These are phyloP conservation scores for Solanum dulcamara DNA, from an alignment of 257 asterid species.

Conservation along the genomic window DNA sequence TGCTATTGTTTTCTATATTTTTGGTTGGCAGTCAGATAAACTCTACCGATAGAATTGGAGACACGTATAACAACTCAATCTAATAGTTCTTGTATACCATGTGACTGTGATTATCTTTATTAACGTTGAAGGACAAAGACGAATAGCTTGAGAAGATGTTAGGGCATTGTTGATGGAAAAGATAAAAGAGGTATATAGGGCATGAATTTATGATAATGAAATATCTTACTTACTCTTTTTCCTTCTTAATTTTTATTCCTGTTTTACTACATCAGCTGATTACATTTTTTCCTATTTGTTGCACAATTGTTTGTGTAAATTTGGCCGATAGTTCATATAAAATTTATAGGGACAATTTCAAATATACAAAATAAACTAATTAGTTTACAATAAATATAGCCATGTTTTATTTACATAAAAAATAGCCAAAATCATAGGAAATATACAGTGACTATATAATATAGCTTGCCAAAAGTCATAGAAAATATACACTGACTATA, in stretches of 20 bases:
- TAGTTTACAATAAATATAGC: too few relatives aligned
- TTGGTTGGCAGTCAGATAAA: neutral
- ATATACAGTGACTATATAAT: too few relatives aligned
- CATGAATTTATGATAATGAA: neutral
- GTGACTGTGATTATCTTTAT: neutral
- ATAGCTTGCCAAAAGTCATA: too few relatives aligned
- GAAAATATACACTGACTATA: too few relatives aligned
- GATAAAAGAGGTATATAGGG: neutral
- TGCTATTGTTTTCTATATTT: neutral
- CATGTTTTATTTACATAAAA: too few relatives aligned
- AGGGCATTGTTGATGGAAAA: neutral
- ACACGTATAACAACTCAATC: neutral
- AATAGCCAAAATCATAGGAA: too few relatives aligned
- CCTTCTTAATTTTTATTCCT: neutral
- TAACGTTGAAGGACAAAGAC: neutral
- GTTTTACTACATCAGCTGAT: neutral
- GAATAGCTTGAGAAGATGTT: neutral
- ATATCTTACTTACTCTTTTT: neutral
- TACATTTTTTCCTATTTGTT: neutral
- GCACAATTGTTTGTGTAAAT: too few relatives aligned
- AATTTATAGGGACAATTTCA: too few relatives aligned
- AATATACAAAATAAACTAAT: too few relatives aligned
- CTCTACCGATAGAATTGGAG: neutral
- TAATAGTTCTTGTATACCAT: neutral
- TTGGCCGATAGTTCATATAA: too few relatives aligned